A percentile compares a stretch with the other conserved stretches of the same genome.
These are phyloP conservation scores for Pichia sp. DNA, from an alignment of 1,139 yeast species.

Conservation along the genomic window DNA sequence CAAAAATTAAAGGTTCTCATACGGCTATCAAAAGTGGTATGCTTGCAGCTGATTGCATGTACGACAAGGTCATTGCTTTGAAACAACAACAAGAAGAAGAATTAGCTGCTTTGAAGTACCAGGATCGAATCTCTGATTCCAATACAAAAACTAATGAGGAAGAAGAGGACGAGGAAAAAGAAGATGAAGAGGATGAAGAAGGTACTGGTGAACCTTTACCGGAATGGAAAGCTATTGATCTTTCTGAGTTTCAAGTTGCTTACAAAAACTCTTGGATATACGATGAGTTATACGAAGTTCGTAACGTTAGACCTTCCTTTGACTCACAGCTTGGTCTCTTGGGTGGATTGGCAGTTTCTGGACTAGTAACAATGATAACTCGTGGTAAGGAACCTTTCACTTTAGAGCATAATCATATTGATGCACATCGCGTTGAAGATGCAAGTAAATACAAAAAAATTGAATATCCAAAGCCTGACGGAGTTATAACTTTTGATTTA, in stretches of 20 bases:
- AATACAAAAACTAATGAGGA: no score
- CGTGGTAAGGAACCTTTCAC: slow-evolving; percentile 87
- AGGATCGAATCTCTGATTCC: no score
- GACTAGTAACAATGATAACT: slow-evolving; percentile 71
- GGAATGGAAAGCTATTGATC: slow-evolving; percentile 38
- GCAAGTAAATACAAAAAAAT: slow-evolving; percentile 65
- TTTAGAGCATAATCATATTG: slow-evolving; percentile 60
- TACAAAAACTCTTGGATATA: slow-evolving; percentile 78
- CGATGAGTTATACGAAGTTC: slow-evolving; percentile 70
- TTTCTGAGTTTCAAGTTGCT: slow-evolving; percentile 52
- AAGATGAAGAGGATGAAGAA: slow-evolving; percentile 38
- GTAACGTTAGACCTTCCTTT: slow-evolving; percentile 91
- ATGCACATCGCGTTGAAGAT: slow-evolving; percentile 59
- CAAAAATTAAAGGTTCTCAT: slow-evolving; percentile 96
- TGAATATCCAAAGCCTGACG: slow-evolving; percentile 92
- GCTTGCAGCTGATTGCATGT: slow-evolving; percentile 85
- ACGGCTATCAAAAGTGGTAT: slow-evolving; percentile 95
- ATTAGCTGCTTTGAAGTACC: slow-evolving; percentile 35
- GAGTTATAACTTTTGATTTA: slow-evolving; percentile 79
- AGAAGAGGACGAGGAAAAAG: slow-evolving; percentile 39
- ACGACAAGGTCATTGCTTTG: slow-evolving; percentile 41
- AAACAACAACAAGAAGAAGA: slow-evolving; percentile 34
- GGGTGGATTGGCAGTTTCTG: slow-evolving; percentile 81
- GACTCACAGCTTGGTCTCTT: slow-evolving; percentile 59
- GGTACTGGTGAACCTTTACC: slow-evolving; percentile 27